Percentiles rank a stretch among this genome's conserved stretches.
These are phyloP conservation scores for Globisporangium middletonii DNA, from an alignment of 352 stramenopile genomes.

Conservation along the genomic window DNA sequence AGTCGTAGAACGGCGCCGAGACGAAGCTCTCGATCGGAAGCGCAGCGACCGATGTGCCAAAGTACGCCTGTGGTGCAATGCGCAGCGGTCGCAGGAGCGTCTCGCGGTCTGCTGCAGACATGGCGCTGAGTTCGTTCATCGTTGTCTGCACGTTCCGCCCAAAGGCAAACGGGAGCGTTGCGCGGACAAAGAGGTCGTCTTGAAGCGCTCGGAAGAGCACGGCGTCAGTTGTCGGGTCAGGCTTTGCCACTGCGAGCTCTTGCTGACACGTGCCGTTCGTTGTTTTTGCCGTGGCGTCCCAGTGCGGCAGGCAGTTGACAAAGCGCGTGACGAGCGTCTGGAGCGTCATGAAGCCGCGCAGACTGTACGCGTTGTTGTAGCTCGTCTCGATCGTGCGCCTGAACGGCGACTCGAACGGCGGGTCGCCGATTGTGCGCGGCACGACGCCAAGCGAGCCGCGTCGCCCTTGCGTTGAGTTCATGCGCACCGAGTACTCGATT, in stretches of 20 bases:
- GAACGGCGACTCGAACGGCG: slow-evolving; percentile 42
- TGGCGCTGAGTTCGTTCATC: slow-evolving; percentile 13
- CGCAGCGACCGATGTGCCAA: no score
- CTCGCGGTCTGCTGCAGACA: slow-evolving; percentile 13
- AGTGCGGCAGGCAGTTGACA: slow-evolving; percentile 46
- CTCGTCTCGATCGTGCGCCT: slow-evolving; percentile 32
- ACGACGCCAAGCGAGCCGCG: slow-evolving; percentile 17
- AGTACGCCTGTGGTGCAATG: no score
- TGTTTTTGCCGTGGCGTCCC: no score
- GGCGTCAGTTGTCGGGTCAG: slow-evolving; percentile 10
- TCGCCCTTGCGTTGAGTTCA: slow-evolving; percentile 44
- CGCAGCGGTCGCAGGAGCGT: no score
- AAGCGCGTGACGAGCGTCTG: slow-evolving; percentile 60
- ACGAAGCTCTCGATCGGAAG: no score
- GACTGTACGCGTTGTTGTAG: slow-evolving; percentile 34
- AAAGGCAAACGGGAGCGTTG: slow-evolving; percentile 3
- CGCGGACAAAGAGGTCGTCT: slow-evolving; percentile 31
- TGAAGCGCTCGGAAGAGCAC: slow-evolving; percentile 18
- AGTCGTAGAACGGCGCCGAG: slow-evolving; percentile 10
- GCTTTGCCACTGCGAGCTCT: slow-evolving; percentile 7
- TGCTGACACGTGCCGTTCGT: no score
- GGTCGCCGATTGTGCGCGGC: slow-evolving; percentile 33
- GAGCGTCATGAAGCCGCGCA: slow-evolving; percentile 55
- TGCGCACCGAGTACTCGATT: slow-evolving; percentile 58
- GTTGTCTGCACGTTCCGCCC: neutral